Percentiles rank a stretch among this genome's conserved stretches.
These are phyloP conservation scores for Desmodesmus armatus DNA, from an alignment of 139 green algal species.

Conservation along the genomic window DNA sequence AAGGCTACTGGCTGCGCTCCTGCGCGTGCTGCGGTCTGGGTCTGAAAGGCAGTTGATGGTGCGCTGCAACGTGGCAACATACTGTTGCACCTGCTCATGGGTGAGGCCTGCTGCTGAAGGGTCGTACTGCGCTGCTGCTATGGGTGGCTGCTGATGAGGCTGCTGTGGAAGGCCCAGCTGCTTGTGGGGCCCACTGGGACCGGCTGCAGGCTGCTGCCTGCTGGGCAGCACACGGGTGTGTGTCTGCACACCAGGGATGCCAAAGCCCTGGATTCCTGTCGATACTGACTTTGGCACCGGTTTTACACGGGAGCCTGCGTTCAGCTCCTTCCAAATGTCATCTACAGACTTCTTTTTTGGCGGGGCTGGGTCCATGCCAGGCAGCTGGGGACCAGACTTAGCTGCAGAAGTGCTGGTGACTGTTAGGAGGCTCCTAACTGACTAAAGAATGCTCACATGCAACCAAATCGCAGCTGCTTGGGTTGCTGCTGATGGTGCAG, in stretches of 20 bases:
- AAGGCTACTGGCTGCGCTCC: slow-evolving; percentile 53
- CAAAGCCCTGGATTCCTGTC: slow-evolving; percentile 42
- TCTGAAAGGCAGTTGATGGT: slow-evolving; percentile 86
- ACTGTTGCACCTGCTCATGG: slow-evolving; percentile 48
- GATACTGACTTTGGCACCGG: no score
- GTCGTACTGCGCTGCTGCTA: slow-evolving; percentile 46
- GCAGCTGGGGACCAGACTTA: no score
- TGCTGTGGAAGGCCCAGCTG: not conserved
- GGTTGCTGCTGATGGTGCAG: no score
- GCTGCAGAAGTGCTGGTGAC: no score
- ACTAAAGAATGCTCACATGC: no score
- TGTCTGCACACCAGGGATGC: slow-evolving; percentile 56
- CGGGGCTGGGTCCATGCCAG: slow-evolving; percentile 11
- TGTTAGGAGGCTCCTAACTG: no score
- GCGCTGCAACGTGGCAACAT: slow-evolving; percentile 64
- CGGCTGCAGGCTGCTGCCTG: not conserved
- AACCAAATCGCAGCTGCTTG: no score
- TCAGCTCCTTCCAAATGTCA: slow-evolving; percentile 77
- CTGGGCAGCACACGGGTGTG: slow-evolving; percentile 37
- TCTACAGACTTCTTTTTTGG: slow-evolving; percentile 67
- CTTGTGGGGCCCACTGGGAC: not conserved
- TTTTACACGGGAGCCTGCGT: slow-evolving; percentile 44
- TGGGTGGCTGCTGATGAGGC: not conserved
- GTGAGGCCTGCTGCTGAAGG: slow-evolving; percentile 50
- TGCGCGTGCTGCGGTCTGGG: slow-evolving; percentile 65